Percentiles rank a stretch among this genome's conserved stretches.
phyloP scores from a whole-genome alignment of 345 rosid species.

The Rubroshorea leprosula region DNA sequence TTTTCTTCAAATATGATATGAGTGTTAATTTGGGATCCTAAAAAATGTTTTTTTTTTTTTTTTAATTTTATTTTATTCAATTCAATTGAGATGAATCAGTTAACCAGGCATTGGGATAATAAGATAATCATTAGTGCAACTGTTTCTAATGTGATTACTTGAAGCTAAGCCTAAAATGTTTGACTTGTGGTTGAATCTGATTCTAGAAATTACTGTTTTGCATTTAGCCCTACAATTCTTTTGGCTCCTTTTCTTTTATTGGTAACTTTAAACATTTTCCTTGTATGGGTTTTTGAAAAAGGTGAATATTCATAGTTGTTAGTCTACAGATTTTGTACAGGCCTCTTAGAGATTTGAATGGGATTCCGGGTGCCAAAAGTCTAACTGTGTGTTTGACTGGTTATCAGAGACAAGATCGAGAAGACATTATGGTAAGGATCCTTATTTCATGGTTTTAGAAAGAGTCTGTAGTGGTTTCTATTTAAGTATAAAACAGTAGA shows the following conservation, averaged over 20 bases:
- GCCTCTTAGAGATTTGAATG: constrained; percentile 72
- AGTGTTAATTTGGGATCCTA: not conserved
- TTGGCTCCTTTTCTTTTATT: not conserved
- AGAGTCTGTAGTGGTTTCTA: not conserved
- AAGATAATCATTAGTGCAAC: not conserved
- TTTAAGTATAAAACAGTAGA: not conserved
- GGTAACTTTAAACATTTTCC: not conserved
- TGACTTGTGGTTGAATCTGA: no score
- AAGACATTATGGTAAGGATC: constrained; percentile 70
- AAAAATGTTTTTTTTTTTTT: no score
- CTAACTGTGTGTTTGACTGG: constrained; percentile 80
- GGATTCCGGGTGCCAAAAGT: constrained; percentile 66
- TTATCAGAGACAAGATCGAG: constrained; percentile 86
- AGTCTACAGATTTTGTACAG: constrained; percentile 61
- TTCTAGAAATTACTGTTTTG: no score
- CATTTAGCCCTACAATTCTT: no score
- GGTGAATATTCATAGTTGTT: not conserved
- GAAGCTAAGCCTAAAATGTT: no score
- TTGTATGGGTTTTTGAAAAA: not conserved
- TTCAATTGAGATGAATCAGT: not conserved
- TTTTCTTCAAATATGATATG: not conserved
- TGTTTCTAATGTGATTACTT: no score
- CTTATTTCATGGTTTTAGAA: constrained; percentile 1
- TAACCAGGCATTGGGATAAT: not conserved
- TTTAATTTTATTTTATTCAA: no score